Conservation (phyloP, 75 land plant species). For the Selaginella tamariscina region DNA sequence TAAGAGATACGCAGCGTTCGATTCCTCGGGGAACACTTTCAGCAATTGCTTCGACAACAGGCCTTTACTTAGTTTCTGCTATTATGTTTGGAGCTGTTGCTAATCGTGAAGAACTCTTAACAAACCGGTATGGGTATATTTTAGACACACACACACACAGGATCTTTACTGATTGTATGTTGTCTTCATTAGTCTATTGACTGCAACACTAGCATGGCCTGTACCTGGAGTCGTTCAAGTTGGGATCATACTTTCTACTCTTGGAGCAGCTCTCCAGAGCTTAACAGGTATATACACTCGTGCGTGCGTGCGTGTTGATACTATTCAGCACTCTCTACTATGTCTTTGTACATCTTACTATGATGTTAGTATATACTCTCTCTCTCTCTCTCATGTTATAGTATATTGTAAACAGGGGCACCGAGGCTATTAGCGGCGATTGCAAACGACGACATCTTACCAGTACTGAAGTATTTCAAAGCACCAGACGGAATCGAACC, state of each 20-base stretch:
- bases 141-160: neutral
- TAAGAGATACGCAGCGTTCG: conserved; percentile 90
- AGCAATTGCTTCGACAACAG: conserved; percentile 78
- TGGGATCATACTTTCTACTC: conserved; percentile 87
- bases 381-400: too few relatives aligned
- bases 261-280: conserved; percentile 96
- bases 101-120: conserved; percentile 72
- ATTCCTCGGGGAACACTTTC: conserved; percentile 88
- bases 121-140: conserved; percentile 49
- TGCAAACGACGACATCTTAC: conserved; percentile 95
- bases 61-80: conserved; percentile 58
- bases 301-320: too few relatives aligned
- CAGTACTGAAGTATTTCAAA: conserved; percentile 81
- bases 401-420: too few relatives aligned
- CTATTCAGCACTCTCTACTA: too few relatives aligned
- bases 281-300: too few relatives aligned
- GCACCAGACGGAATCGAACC: conserved; percentile 83
- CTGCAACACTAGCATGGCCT: conserved; percentile 96
- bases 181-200: conserved; percentile 55
- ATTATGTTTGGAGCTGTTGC: conserved; percentile 87
- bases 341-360: too few relatives aligned
- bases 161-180: neutral
- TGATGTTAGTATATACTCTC: too few relatives aligned
- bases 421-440: conserved; percentile 96
- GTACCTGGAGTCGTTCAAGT: conserved; percentile 74